Evolutionary conservation across 164 flowering plant genomes (phyloP).

Genomic region (Hamamelis virginiana): DNA sequence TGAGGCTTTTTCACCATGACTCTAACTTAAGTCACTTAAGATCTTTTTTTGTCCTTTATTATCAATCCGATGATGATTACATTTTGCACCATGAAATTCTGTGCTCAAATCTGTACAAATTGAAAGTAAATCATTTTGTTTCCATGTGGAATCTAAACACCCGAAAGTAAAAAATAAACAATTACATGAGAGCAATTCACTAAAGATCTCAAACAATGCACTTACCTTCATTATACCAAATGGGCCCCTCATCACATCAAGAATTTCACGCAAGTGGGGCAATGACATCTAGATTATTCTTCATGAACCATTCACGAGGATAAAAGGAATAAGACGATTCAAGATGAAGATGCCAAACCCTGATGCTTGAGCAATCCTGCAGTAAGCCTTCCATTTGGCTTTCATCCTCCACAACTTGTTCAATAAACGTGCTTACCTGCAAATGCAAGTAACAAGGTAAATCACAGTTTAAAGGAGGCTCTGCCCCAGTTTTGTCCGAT

Average conservation of each 20-base stretch:
- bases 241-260: conserved; percentile 5
- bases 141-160: too few species aligned
- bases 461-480: background rate
- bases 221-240: conserved; percentile 2
- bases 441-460: conserved; percentile 11
- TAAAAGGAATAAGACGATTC: conserved; percentile 39
- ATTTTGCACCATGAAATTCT: too few species aligned
- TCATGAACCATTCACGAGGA: conserved; percentile 51
- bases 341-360: conserved; percentile 68
- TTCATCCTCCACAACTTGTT: conserved; percentile 91
- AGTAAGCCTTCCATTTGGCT: conserved; percentile 84
- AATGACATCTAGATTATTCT: conserved; percentile 45
- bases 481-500: background rate
- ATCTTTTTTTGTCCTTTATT: too few species aligned
- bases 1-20: too few species aligned
- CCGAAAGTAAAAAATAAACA: too few species aligned
- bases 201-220: background rate
- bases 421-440: conserved; percentile 73
- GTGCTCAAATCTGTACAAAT: too few species aligned
- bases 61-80: too few species aligned
- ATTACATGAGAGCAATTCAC: too few species aligned
- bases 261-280: conserved; percentile 24
- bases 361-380: conserved; percentile 44
- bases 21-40: too few species aligned
- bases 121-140: too few species aligned